phyloP scores from a whole-genome alignment of 2,329 filamentous ascomycete genomes.

The Byssothecium circinans region DNA sequence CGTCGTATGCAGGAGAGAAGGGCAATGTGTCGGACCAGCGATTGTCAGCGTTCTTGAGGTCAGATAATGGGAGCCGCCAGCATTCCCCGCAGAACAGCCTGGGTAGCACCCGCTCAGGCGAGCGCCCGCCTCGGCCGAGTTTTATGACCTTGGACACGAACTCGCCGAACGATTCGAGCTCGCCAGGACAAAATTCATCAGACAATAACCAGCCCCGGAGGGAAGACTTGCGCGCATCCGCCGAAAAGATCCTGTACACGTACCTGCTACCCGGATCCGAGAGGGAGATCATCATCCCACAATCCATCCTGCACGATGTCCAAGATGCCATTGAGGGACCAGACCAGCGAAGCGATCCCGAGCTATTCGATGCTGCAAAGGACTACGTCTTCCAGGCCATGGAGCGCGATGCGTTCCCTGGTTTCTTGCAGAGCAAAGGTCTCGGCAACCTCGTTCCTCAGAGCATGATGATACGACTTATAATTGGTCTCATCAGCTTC shows the following conservation, averaged over 20 bases:
- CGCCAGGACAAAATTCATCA: slow-evolving; percentile 48
- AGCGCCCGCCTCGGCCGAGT: slow-evolving; percentile 56
- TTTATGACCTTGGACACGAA: slow-evolving; percentile 73
- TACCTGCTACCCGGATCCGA: slow-evolving; percentile 94
- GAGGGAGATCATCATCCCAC: slow-evolving; percentile 90
- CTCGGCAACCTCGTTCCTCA: slow-evolving; percentile 93
- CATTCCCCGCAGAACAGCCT: slow-evolving; percentile 54
- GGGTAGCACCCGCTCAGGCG: slow-evolving; percentile 57
- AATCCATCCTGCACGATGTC: slow-evolving; percentile 82
- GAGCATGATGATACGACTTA: slow-evolving; percentile 81
- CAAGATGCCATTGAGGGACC: slow-evolving; percentile 81
- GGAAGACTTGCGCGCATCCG: slow-evolving; percentile 86
- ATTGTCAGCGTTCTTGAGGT: slow-evolving; percentile 84
- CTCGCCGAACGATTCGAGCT: slow-evolving; percentile 55
- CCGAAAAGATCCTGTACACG: slow-evolving; percentile 98
- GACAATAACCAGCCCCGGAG: slow-evolving; percentile 46
- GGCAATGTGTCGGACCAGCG: slow-evolving; percentile 80
- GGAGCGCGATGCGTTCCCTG: slow-evolving; percentile 98
- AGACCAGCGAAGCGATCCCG: slow-evolving; percentile 88
- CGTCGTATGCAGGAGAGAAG: slow-evolving; percentile 58
- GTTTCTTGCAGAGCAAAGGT: slow-evolving; percentile 92
- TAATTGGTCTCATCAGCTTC: slow-evolving; percentile 81
- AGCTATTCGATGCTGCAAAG: slow-evolving; percentile 96
- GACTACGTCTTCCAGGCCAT: slow-evolving; percentile 99
- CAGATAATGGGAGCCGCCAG: slow-evolving; percentile 51